phyloP scores from a whole-genome alignment of 225 moss, liverwort and hornwort species.

The Neckera pumila region DNA sequence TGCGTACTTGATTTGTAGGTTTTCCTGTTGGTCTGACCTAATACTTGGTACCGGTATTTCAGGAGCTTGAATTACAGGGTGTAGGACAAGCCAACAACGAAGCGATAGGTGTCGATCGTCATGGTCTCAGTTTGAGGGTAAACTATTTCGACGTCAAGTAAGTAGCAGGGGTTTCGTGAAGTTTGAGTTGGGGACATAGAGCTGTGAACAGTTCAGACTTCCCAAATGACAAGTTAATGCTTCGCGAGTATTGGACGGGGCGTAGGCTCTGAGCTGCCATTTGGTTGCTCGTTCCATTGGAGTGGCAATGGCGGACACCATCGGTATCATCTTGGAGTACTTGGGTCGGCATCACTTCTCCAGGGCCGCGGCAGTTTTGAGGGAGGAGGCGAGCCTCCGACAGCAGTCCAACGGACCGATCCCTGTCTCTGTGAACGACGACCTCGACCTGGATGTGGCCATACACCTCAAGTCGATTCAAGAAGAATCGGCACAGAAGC shows the following conservation, averaged over 20 bases:
- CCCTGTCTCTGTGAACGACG: slow-evolving; percentile 35
- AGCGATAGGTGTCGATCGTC: background rate
- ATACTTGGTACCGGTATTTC: background rate
- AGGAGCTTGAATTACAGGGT: background rate
- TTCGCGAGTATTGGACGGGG: background rate
- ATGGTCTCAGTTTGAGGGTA: background rate
- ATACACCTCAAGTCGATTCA: slow-evolving; percentile 40
- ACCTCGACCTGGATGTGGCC: slow-evolving; percentile 49
- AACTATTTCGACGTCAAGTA: background rate
- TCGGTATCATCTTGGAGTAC: slow-evolving; percentile 70
- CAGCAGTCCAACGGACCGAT: slow-evolving; percentile 38
- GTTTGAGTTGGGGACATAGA: background rate
- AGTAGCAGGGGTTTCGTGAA: background rate
- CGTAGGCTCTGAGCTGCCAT: slow-evolving; percentile 25
- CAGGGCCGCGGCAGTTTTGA: slow-evolving; percentile 66
- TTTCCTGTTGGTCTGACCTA: background rate
- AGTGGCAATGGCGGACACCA: slow-evolving; percentile 64
- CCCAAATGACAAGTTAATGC: slow-evolving; percentile 22
- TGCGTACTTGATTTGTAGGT: background rate
- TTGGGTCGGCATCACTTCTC: slow-evolving; percentile 68
- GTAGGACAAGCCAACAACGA: background rate
- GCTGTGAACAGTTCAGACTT: background rate
- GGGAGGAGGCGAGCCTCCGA: slow-evolving; percentile 66
- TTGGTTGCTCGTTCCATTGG: slow-evolving; percentile 21
- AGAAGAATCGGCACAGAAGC: slow-evolving; percentile 41